Percentiles rank a stretch among this genome's conserved stretches.
phyloP scores from a whole-genome alignment of 2,329 filamentous ascomycete species.

The Lachnellula subtilissima region DNA sequence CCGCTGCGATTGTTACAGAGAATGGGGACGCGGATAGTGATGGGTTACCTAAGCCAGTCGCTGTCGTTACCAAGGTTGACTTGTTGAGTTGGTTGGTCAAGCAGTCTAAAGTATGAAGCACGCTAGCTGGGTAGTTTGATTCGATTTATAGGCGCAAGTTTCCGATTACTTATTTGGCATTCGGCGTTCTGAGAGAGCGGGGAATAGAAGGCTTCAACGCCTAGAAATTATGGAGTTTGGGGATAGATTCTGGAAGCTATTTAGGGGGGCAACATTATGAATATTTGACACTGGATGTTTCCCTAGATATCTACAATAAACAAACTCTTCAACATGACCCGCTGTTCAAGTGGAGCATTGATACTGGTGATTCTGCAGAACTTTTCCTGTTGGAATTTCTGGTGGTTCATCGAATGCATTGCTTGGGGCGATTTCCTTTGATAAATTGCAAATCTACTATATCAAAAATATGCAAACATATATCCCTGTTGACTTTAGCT shows the following conservation, averaged over 20 bases:
- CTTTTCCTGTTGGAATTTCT: too few relatives aligned
- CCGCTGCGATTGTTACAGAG: conserved; percentile 90
- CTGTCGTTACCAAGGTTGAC: conserved; percentile 95
- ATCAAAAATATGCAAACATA: too few relatives aligned
- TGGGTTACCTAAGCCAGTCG: conserved; percentile 68
- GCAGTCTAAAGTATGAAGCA: conserved; percentile 38
- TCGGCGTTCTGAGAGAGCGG: neutral
- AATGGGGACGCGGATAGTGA: conserved; percentile 45
- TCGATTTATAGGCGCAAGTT: neutral
- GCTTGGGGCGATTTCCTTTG: too few relatives aligned
- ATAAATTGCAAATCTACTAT: too few relatives aligned
- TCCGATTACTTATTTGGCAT: neutral
- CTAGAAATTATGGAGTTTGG: neutral
- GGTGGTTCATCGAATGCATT: too few relatives aligned
- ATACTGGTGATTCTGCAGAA: too few relatives aligned
- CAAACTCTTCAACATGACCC: neutral
- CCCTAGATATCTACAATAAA: neutral
- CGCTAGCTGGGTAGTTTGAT: neutral
- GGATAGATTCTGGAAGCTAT: too few relatives aligned
- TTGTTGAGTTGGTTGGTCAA: conserved; percentile 87
- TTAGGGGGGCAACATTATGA: too few relatives aligned
- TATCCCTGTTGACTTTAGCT: too few relatives aligned
- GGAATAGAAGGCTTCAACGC: neutral
- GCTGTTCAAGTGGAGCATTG: neutral
- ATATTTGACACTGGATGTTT: too few relatives aligned